Base-by-base conservation (phyloP, 1,284 basidiomycete genomes). In the Caloboletus firmus region DNA sequence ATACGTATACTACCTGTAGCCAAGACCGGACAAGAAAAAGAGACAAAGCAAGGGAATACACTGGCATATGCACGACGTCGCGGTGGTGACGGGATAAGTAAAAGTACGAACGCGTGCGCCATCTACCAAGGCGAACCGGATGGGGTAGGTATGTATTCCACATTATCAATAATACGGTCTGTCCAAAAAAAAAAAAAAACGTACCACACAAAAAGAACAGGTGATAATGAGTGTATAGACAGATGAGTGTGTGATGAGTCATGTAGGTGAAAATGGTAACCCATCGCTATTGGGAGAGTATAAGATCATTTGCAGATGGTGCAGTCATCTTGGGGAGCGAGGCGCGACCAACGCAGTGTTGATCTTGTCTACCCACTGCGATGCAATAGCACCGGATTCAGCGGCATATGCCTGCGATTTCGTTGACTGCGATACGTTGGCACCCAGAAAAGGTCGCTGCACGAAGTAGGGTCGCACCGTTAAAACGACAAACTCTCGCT, bases 401-500 rank as follows among this genome's bases (percentile, higher is more conserved):
- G 79, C 74, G 35, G 78, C 74, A 63, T 79, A 87, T 30, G 75
- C 75, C 59, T 79, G 78, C 18, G 79, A 79, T 64, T 80, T 85
- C 15, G 76, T 72, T 34, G 78, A 73, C 83, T 85, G 31, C 37
- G 3, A 17, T 1, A n/a, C 28, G 9, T 58, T 5, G 57, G 61
- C 30, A 45, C 31, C 12, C 35, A 6, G 11, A 30, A 17, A n/a
- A 15, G 1, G 10, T 3, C 13, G 8, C 8, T 6, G 9, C 24
- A 15, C 26, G 8, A 37, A 37, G 11, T 17, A 34, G 28, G 28
- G 18, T 51, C 54, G 74, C 76, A 87, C 84, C 47, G 83, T 84
- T 62, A 84, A 67, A 36, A 87, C 74, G n/a, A 81, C 78, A 65
- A 87, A 85, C 63, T 83, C 82, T 39, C 79, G 72, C 49, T 82